Evolutionary conservation across 345 rosid species (phyloP), one percentile per base, ranked within the genome.

Genomic region (Diplotaxis tenuifolia): DNA sequence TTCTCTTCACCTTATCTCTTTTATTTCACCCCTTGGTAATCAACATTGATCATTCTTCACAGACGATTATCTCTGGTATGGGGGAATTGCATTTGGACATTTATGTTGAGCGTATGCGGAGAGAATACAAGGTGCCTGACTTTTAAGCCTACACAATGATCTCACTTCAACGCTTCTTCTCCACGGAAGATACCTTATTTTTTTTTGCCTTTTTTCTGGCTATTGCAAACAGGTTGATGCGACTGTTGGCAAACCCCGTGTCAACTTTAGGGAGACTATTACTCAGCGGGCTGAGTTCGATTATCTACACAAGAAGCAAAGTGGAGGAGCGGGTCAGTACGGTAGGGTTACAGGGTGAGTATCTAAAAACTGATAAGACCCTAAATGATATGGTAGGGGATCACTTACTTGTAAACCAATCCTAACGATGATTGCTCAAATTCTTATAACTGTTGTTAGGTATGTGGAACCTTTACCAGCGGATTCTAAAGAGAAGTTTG

Each of bases 11-110:
- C 14, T 47, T 49, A 25, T 34, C 53, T 77, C 9, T 14, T 25
- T 25, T 52, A 18, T 38, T 23, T 50, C 58, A 38, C 6, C 21
- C 7, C 1, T 5, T 36, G 27, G 58, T 53, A 53, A 32, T 50
- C 16, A 36, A 22, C 10, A 62, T 27, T 62, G 58, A 19, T 71
- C 23, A 38, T 65, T 11, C 55, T 49, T 58, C 23, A 65, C 82
- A 96, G 98, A 96, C 98, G 14, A 96, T 96, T 74, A 92, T 96
- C 72, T 90, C 99, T 77, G 99, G 99, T 73, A 96, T 96, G 98
- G 99, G 99, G 29, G 98, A 96, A 78, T 82, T 96, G 83, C 99
- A 92, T 84, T 81, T 96, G 83, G 98, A 96, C 73, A 82, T 96
- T 40, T 96, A 96, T 76, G 92, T 96, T 70, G 99, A 96, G 77